A percentile compares a stretch with the other conserved stretches of the same genome.
Evolutionary conservation across 1,284 basidiomycete species (phyloP).

Genomic region (Microbotryum silenes-acaulis): DNA sequence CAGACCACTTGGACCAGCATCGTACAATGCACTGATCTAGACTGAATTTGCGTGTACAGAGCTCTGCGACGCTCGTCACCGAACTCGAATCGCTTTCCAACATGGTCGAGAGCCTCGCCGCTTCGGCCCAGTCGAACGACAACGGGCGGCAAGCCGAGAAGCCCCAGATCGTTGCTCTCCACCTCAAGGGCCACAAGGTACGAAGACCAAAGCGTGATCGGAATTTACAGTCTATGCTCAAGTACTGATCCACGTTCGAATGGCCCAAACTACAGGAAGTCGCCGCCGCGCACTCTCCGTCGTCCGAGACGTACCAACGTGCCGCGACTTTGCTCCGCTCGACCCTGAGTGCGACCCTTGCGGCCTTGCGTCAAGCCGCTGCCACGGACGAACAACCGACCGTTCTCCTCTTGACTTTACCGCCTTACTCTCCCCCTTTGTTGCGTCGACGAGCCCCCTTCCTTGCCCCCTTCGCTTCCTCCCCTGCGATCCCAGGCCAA

Average conservation of each 20-base stretch:
- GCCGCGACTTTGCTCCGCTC: slow-evolving; percentile 4
- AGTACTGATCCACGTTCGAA: neutral
- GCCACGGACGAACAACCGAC: neutral
- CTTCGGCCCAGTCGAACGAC: neutral
- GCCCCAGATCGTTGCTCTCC: slow-evolving; percentile 15
- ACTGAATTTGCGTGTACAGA: neutral
- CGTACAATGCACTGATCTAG: neutral
- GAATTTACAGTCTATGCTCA: neutral
- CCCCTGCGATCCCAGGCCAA: neutral
- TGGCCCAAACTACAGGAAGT: neutral
- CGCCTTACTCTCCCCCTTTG: slow-evolving; percentile 11
- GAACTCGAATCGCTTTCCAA: slow-evolving; percentile 14
- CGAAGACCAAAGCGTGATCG: neutral
- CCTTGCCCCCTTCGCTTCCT: slow-evolving; percentile 17
- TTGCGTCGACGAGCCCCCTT: slow-evolving; percentile 14
- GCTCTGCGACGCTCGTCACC: slow-evolving; percentile 4
- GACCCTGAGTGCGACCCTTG: slow-evolving; percentile 12
- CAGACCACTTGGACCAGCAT: neutral
- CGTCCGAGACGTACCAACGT: slow-evolving; percentile 11
- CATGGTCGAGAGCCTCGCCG: slow-evolving; percentile 10
- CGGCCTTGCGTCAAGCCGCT: neutral
- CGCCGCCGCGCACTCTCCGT: slow-evolving; percentile 7
- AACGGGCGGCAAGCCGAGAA: neutral
- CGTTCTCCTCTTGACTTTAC: slow-evolving; percentile 15
- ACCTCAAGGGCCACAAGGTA: slow-evolving; percentile 26